Base-by-base conservation (phyloP, 1,139 yeast species). In the Magnusiomyces ingens region DNA sequence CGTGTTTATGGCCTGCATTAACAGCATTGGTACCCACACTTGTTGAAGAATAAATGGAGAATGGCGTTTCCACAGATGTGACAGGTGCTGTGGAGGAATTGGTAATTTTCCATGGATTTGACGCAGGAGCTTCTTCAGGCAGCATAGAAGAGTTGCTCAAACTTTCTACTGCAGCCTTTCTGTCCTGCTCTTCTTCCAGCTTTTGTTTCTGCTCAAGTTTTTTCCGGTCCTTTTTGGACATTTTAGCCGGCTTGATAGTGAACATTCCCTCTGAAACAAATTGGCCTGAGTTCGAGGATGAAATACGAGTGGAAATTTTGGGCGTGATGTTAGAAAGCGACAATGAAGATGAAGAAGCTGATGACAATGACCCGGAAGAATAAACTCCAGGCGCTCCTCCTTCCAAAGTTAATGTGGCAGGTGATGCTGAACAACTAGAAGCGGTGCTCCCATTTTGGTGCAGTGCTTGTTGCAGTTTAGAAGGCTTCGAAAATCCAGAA, bases 191-290 rank as follows among this genome's bases (percentile, higher is more conserved):
- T 42, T 40, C 40, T 22, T 48, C 45, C 10, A 6, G 18, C 19
- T 45, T n/a, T 35, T 40, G 48, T 17, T 45, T 5, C 43, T 67
- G 60, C 52, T 65, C 65, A 56, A 65, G 57, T 55, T 70, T 73
- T 62, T 76, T 77, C 32, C 83, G 64, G 61, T 79, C 82, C 60
- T 77, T 78, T 59, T 80, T 84, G 1, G 84, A 78, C 8, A 78
- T 60, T 58, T 66, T 66, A 3, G 52, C 55, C 17, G 60, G 55
- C 32, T 49, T 54, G 2, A 53, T 45, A 8, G 19, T 35, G 29
- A 46, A 26, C 32, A 26, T 26, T 26, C 32, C 32, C 32, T 26
- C 32, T 5, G 32, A 26, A 26, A 8, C 4, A 26, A 8, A 26
- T 35, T 18, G 41, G 17, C n/a, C 17, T 13, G 40, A 36, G 11